Evolutionary conservation across 352 stramenopile species (phyloP), one percentile per base, ranked within the genome.

Genomic region (Globisporangium spiculum): DNA sequence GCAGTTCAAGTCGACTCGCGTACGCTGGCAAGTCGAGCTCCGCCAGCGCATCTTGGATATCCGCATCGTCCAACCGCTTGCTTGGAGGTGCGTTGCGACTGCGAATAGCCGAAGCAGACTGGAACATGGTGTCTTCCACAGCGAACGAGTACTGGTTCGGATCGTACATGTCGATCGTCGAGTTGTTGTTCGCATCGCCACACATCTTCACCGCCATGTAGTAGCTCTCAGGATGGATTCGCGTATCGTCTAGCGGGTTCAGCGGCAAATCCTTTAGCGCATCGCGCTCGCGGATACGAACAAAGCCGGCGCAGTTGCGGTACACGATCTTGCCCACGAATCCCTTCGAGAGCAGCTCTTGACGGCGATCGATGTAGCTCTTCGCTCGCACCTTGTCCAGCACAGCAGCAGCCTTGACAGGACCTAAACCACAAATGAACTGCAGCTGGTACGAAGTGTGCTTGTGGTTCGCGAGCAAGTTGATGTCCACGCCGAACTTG

Each of bases 171-270:
- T 97, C 89, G 55, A 97, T 96, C 3, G 88, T 96, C 38, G 88
- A 94, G 69, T 97, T 96, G 75, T 96, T 95, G 75, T 96, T 97
- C 8, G 89, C 89, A 67, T 97, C 88, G 60, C 89, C 89, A 67
- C 89, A 97, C 72, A 97, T 97, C 61, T 96, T 96, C 22, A 97
- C 89, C 12, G 89, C 89, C 89, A 97, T 97, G 70, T 94, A 97
- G 70, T 97, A 97, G 48, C 89, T 97, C 68, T 97, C 89, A 2
- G 89, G 89, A 57, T 97, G 89, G 60, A 97, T 96, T 46, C 89
- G 77, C 0, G 89, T 97, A 59, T 97, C 89, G 68, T 97, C 89
- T 16, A 97, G 69, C 26, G 89, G 88, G 69, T 97, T 96, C 26
- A 97, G 70, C 14, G 88, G 88, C 24, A 88, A 73, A 69, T 97